These are phyloP conservation scores for Lactarius tabidus DNA, from an alignment of 768 basidiomycete species.

Conservation along the genomic window DNA sequence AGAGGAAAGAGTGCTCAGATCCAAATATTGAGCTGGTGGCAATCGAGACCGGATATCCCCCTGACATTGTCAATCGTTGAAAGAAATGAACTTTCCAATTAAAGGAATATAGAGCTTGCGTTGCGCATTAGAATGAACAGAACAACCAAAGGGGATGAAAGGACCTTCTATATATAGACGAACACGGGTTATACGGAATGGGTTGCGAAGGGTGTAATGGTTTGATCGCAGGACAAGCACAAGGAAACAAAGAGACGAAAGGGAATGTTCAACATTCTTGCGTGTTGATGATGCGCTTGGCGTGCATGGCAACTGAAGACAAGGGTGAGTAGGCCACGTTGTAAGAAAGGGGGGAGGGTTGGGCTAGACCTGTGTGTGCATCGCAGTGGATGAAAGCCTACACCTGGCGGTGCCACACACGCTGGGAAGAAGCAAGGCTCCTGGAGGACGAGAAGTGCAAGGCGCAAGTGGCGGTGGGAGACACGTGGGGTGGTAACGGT, in stretches of 20 bases:
- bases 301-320: constrained; percentile 12
- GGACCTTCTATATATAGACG: constrained; percentile 18
- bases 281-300: not conserved
- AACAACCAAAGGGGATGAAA: constrained; percentile 20
- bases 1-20: not conserved
- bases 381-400: not conserved
- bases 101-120: not conserved
- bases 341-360: constrained; percentile 6
- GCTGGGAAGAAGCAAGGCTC: not conserved
- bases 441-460: constrained; percentile 8
- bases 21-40: not conserved
- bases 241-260: not conserved
- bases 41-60: constrained; percentile 6
- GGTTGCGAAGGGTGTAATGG: constrained; percentile 15
- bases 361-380: not conserved
- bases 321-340: constrained; percentile 5
- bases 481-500: constrained; percentile 23
- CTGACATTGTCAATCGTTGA: constrained; percentile 16
- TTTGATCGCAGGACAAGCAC: constrained; percentile 9
- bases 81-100: constrained; percentile 16
- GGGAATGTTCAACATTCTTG: not conserved
- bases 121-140: constrained; percentile 1
- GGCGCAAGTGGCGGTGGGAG: constrained; percentile 12
- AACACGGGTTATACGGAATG: constrained; percentile 12
- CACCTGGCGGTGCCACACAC: constrained; percentile 5